Conservation (phyloP, 306 rosid species). For the Medicago truncatula region DNA sequence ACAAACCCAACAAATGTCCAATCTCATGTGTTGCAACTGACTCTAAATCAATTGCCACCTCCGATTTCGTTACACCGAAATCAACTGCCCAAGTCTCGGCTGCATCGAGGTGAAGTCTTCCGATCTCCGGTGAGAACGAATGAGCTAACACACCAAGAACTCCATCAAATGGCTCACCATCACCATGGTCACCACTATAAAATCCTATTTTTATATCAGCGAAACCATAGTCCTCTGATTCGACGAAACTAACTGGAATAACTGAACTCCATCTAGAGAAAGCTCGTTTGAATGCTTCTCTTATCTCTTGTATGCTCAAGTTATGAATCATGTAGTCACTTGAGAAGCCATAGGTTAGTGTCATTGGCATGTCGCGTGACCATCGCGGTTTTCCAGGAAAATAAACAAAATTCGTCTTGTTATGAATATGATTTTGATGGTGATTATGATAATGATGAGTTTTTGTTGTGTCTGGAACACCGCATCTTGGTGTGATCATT, state of each 20-base stretch:
- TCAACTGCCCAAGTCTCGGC: constrained; percentile 87
- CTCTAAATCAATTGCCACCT: constrained; percentile 78
- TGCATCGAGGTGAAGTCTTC: constrained; percentile 81
- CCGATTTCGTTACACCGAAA: constrained; percentile 53
- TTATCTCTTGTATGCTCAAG: constrained; percentile 54
- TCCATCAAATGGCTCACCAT: constrained; percentile 85
- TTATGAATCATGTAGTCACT: constrained; percentile 44
- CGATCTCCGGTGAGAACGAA: constrained; percentile 80
- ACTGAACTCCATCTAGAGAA: constrained; percentile 71
- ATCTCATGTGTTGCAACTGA: constrained; percentile 89
- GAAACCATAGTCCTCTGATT: constrained; percentile 51
- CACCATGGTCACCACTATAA: constrained; percentile 79
- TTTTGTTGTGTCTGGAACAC: constrained; percentile 51
- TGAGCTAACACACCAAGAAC: constrained; percentile 82
- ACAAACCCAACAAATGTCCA: constrained; percentile 84
- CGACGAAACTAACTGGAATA: constrained; percentile 70
- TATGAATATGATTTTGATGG: background rate
- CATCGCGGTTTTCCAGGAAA: constrained; percentile 83
- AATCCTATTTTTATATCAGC: constrained; percentile 77
- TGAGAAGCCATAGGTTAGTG: constrained; percentile 68
- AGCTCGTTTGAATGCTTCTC: constrained; percentile 50
- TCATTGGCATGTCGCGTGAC: constrained; percentile 66
- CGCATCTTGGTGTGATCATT: constrained; percentile 62
- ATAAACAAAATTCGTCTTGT: constrained; percentile 45
- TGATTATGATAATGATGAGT: background rate